Evolutionary conservation across 495 filamentous ascomycete genomes (phyloP), one percentile per base, ranked within the genome.

Genomic region (Corynascus novoguineensis): DNA sequence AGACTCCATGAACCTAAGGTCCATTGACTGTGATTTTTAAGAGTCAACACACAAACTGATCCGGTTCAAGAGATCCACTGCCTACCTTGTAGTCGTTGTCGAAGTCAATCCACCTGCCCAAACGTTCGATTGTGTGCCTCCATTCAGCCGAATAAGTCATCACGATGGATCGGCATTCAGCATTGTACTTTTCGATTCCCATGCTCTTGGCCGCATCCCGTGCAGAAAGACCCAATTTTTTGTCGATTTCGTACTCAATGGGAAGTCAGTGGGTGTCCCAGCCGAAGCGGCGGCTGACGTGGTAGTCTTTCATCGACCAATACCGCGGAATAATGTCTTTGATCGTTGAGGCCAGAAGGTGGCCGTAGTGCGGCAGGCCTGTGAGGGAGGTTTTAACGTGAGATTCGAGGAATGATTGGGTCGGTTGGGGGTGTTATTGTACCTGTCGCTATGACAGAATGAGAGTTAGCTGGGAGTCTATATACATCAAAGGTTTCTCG

Each of bases 71-170:
- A 19, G 32, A n/a, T n/a, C 4, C 7, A 2, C 6, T 6, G 5
- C 9, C 27, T n/a, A 53, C 51, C 37, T 95, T 95, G 77, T 95
- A 95, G 64, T 95, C 89, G 63, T 92, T 90, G 71, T 96, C 92
- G 55, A 96, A 95, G 71, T 97, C 92, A 63, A 96, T 90, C 92
- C 91, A 96, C 48, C 92, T 84, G 50, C 91, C 92, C 31, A 97
- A 72, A 49, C 91, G 73, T 42, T 93, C 88, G 59, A 97, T 90
- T n/a, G 87, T 95, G 55, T 85, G 73, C 50, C 88, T 80, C 92
- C 92, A 97, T 71, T 96, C 92, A 1, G 75, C 70, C 24, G 89
- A 83, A 68, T 85, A 97, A 60, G 86, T 82, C 89, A 96, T 92
- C 60, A 96, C 92, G 71, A 96, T 95, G 45, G 87, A 83, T 60